phyloP scores from a whole-genome alignment of 164 flowering plant genomes.

The Vitis amurensis region DNA sequence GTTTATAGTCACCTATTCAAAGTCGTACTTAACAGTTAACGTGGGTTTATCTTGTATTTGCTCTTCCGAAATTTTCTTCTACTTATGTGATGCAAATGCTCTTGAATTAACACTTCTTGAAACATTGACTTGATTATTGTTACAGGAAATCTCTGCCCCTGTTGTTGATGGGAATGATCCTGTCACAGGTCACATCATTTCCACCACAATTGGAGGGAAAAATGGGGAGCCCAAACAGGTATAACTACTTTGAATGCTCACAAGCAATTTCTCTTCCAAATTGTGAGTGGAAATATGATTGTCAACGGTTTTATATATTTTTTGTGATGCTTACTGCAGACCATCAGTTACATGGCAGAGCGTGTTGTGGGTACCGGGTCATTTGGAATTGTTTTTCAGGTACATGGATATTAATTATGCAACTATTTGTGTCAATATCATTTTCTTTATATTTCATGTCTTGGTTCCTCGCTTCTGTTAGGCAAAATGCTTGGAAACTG shows the following conservation, averaged over 20 bases:
- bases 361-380: conserved; percentile 55
- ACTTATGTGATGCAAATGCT: too few relatives aligned
- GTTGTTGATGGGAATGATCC: conserved; percentile 56
- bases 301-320: not conserved
- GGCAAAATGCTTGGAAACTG: conserved; percentile 63
- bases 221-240: conserved; percentile 79
- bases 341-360: conserved; percentile 54
- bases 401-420: not conserved
- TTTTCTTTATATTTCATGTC: not conserved
- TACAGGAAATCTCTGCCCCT: conserved; percentile 58
- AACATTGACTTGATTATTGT: not conserved
- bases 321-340: conserved; percentile 26
- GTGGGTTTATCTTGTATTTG: too few relatives aligned
- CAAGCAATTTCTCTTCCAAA: too few relatives aligned
- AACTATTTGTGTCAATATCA: not conserved
- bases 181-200: conserved; percentile 68
- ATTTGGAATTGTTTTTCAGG: conserved; percentile 57
- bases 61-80: too few relatives aligned
- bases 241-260: too few relatives aligned
- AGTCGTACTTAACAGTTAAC: too few relatives aligned
- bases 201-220: conserved; percentile 74
- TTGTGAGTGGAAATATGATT: not conserved
- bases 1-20: too few relatives aligned
- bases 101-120: not conserved
- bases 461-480: conserved; percentile 3